Evolutionary conservation across 2,329 filamentous ascomycete genomes (phyloP).

Genomic region (Neopestalotiopsis rosae): DNA sequence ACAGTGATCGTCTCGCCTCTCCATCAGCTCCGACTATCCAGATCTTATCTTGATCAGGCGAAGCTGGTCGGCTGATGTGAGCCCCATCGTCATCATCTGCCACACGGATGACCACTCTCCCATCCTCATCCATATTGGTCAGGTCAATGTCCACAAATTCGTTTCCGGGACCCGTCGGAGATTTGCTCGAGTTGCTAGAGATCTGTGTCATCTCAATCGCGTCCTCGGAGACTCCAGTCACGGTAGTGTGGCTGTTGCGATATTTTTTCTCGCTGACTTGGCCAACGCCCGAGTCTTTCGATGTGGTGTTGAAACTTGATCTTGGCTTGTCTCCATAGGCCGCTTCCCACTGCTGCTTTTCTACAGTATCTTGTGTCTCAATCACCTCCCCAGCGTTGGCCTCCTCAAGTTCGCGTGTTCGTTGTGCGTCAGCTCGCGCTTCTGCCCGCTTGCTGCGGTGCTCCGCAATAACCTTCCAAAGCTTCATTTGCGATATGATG

Average conservation of each 20-base stretch:
- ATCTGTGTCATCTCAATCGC: conserved; percentile 62
- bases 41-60: conserved; percentile 37
- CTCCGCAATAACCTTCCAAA: conserved; percentile 82
- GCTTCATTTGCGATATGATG: conserved; percentile 80
- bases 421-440: conserved; percentile 53
- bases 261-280: conserved; percentile 49
- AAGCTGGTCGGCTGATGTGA: conserved; percentile 22
- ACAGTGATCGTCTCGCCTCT: conserved; percentile 34
- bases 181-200: conserved; percentile 20
- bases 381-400: conserved; percentile 71
- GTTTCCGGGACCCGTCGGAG: conserved; percentile 30
- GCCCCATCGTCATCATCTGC: conserved; percentile 46
- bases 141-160: conserved; percentile 43
- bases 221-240: conserved; percentile 36
- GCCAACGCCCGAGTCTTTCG: conserved; percentile 57
- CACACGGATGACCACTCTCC: conserved; percentile 59
- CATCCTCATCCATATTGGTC: conserved; percentile 45
- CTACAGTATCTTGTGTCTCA: conserved; percentile 64
- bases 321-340: conserved; percentile 66
- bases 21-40: conserved; percentile 38
- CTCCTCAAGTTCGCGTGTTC: conserved; percentile 60
- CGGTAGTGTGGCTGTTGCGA: conserved; percentile 38
- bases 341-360: conserved; percentile 76
- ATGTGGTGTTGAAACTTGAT: conserved; percentile 36
- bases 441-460: conserved; percentile 59